Base-by-base conservation (phyloP, 805 yeast genomes). In the Jamesozyma jinghongensis region DNA sequence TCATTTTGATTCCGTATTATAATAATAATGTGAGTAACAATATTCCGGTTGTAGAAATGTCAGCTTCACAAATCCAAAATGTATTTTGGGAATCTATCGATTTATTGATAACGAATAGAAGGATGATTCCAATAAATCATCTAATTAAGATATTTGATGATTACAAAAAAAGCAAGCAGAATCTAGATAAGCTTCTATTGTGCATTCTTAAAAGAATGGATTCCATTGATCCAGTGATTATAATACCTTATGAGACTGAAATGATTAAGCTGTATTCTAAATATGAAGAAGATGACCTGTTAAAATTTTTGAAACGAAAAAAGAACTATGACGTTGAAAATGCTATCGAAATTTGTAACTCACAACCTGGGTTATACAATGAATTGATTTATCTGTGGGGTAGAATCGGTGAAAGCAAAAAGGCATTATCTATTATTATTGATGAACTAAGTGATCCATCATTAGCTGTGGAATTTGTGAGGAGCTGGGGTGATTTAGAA, bases 351-450 rank as follows among this genome's bases (percentile, higher is more conserved):
- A 57, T 81, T 1, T 85, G 94, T 52, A 43, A 56, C 10, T 64
- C 69, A 18, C 69, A 69, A 1, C 69, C 73, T 32, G 52, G 52
- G 7, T 33, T 51, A 10, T 70, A 69, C 32, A 76, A 80, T 32
- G 97, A 90, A 53, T 67, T 87, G 32, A 94, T 92, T 0, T 87
- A 77, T 53, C 61, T 92, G 25, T 70, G 85, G 45, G 94, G 95
- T 4, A 76, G 77, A 51, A 79, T 84, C 19, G 97, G 98, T 1
- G 83, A 84, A 49, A 77, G 79, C 42, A 72, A 71, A 45, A 73
- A 76, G 45, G 97, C 97, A 0, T 63, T 90, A 51, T 72, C 69
- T 42, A 66, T 92, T 33, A 86, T 92, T 13, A 77, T 87, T 31
- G 81, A 84, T 47, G 73, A 84, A 50, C 63, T 88, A 38, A 71